Evolutionary conservation across 805 yeast genomes (phyloP).

Genomic region (Zygoascus biomembranicola): DNA sequence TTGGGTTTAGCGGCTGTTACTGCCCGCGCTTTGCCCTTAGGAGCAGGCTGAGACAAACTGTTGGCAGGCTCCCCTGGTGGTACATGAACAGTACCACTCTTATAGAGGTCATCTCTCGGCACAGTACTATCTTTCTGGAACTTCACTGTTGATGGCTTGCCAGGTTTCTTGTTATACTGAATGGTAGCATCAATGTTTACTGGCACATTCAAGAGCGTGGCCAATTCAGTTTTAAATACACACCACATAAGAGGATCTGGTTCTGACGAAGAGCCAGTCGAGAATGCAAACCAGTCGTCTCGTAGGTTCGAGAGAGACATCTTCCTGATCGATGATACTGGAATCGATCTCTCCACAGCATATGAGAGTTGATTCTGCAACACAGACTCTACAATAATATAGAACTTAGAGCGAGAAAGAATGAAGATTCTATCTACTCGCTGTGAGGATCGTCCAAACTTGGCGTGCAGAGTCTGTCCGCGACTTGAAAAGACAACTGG

Average conservation of each 20-base stretch:
- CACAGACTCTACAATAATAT: constrained; percentile 65
- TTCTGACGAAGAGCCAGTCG: constrained; percentile 39
- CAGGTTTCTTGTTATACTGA: constrained; percentile 85
- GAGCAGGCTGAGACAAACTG: constrained; percentile 65
- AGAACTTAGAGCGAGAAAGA: constrained; percentile 50
- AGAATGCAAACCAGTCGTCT: constrained; percentile 87
- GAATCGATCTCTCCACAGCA: constrained; percentile 54
- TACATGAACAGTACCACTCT: constrained; percentile 80
- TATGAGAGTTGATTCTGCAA: constrained; percentile 54
- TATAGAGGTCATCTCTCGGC: constrained; percentile 60
- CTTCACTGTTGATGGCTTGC: constrained; percentile 64
- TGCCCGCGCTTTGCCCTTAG: constrained; percentile 35
- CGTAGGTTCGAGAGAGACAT: constrained; percentile 67
- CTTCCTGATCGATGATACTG: constrained; percentile 49
- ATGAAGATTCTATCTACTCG: constrained; percentile 67
- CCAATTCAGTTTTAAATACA: constrained; percentile 80
- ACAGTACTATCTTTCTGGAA: constrained; percentile 54
- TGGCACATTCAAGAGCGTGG: constrained; percentile 58
- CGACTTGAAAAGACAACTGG: constrained; percentile 66
- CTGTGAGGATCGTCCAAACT: constrained; percentile 87
- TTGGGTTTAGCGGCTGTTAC: background rate
- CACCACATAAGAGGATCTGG: constrained; percentile 80
- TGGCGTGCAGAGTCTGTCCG: constrained; percentile 74
- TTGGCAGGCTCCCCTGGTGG: constrained; percentile 69
- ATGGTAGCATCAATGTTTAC: constrained; percentile 65